Evolutionary conservation across 2,329 filamentous ascomycete genomes (phyloP).

Genomic region (Proliferodiscus dingleyae): DNA sequence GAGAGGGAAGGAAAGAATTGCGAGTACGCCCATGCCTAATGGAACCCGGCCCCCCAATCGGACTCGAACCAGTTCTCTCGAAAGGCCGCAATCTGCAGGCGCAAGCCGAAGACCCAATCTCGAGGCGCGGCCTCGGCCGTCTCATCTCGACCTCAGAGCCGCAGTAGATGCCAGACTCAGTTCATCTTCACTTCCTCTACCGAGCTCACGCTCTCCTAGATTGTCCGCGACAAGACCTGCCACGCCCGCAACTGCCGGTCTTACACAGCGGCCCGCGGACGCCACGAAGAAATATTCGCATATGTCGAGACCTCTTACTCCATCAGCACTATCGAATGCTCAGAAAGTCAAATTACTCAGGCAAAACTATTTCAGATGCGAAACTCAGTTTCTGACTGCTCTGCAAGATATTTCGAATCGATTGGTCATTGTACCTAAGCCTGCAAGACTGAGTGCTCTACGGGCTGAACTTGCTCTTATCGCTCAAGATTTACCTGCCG

Average conservation of each 20-base stretch:
- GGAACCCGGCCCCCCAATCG: constrained; percentile 22
- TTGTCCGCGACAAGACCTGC: constrained; percentile 45
- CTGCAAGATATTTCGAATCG: constrained; percentile 81
- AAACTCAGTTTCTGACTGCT: constrained; percentile 76
- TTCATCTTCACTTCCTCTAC: constrained; percentile 62
- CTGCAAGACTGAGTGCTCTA: constrained; percentile 73
- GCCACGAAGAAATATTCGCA: constrained; percentile 55
- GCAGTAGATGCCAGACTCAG: constrained; percentile 58
- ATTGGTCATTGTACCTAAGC: constrained; percentile 77
- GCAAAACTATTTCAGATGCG: constrained; percentile 77
- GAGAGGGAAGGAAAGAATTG: constrained; percentile 41
- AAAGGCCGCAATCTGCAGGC: constrained; percentile 21
- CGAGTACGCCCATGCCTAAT: constrained; percentile 29
- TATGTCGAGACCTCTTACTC: constrained; percentile 51
- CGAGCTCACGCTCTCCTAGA: constrained; percentile 52
- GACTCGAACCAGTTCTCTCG: constrained; percentile 21
- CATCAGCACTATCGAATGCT: constrained; percentile 55
- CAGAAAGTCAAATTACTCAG: constrained; percentile 70
- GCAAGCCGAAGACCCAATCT: constrained; percentile 20
- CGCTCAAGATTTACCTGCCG: constrained; percentile 73
- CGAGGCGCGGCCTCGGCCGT: constrained; percentile 24
- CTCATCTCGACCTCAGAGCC: constrained; percentile 26
- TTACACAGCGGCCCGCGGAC: constrained; percentile 43
- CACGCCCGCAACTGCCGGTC: constrained; percentile 53
- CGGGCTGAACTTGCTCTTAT: constrained; percentile 77